These are phyloP conservation scores for Hyaloscypha bicolor DNA, from an alignment of 495 filamentous ascomycete genomes.

Conservation along the genomic window DNA sequence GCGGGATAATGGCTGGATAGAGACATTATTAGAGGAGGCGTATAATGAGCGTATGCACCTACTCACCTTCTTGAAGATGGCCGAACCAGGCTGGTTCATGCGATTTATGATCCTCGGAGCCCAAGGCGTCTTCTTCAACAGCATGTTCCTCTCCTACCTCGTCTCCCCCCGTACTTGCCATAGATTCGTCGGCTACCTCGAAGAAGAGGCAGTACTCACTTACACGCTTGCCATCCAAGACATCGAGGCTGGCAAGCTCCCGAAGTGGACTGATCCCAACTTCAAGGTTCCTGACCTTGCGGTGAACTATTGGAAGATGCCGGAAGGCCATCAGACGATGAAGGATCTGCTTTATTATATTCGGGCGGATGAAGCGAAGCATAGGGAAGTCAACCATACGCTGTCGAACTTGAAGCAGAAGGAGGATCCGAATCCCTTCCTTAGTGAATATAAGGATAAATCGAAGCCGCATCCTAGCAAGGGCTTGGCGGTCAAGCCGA, in stretches of 20 bases:
- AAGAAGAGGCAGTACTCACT: constrained; percentile 95
- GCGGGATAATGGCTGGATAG: constrained; percentile 97
- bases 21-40: constrained; percentile 89
- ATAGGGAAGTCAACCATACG: constrained; percentile 96
- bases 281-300: constrained; percentile 87
- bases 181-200: constrained; percentile 94
- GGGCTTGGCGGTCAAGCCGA: constrained; percentile 66
- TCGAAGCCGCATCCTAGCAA: constrained; percentile 67
- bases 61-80: constrained; percentile 90
- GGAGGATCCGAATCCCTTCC: constrained; percentile 88
- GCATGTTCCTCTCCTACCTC: constrained; percentile 87
- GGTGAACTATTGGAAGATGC: constrained; percentile 89
- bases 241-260: constrained; percentile 79
- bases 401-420: constrained; percentile 81
- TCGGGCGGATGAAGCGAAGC: constrained; percentile 93
- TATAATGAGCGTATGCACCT: constrained; percentile 98
- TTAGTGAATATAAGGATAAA: constrained; percentile 69
- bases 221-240: constrained; percentile 88
- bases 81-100: constrained; percentile 88
- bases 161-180: constrained; percentile 88
- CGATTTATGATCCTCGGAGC: constrained; percentile 81
- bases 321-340: constrained; percentile 81
- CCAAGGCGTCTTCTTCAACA: constrained; percentile 89
- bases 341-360: constrained; percentile 84
- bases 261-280: constrained; percentile 66